These are phyloP conservation scores for Gaeumannomyces sp. DNA, from an alignment of 2,329 filamentous ascomycete species.

Conservation along the genomic window DNA sequence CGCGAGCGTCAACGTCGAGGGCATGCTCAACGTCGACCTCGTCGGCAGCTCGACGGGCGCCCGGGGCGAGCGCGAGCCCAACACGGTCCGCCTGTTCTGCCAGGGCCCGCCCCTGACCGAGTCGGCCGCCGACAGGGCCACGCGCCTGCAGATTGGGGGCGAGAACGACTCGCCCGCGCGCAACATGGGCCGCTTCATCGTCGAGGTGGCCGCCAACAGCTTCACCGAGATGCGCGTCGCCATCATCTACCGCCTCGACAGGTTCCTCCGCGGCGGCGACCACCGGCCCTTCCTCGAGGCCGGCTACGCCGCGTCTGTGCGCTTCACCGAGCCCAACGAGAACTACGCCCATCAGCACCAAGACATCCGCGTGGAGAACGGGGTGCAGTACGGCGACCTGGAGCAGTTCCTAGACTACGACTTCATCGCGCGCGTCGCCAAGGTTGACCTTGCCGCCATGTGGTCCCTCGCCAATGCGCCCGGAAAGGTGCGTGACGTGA, in stretches of 20 bases:
- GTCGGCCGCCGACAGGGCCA: slow-evolving; percentile 7
- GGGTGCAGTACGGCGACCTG: slow-evolving; percentile 48
- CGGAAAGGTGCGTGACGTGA: slow-evolving; percentile 41
- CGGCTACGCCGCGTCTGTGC: slow-evolving; percentile 44
- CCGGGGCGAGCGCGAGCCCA: slow-evolving; percentile 36
- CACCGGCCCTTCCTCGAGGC: slow-evolving; percentile 47
- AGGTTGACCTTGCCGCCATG: slow-evolving; percentile 47
- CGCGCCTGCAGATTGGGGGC: slow-evolving; percentile 33
- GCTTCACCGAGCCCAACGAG: slow-evolving; percentile 53
- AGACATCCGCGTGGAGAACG: slow-evolving; percentile 38
- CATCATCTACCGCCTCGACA: slow-evolving; percentile 49
- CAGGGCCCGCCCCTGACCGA: slow-evolving; percentile 13
- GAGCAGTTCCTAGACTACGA: slow-evolving; percentile 52
- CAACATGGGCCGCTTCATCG: slow-evolving; percentile 46
- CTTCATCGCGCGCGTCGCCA: slow-evolving; percentile 45
- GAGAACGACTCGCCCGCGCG: slow-evolving; percentile 39
- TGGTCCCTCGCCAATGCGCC: slow-evolving; percentile 49
- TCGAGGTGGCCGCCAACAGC: slow-evolving; percentile 44
- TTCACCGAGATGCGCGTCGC: slow-evolving; percentile 49
- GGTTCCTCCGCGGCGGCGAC: slow-evolving; percentile 51
- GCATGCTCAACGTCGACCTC: slow-evolving; percentile 53
- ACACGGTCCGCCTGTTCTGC: slow-evolving; percentile 47
- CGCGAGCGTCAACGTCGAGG: slow-evolving; percentile 46
- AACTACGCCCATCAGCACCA: slow-evolving; percentile 54
- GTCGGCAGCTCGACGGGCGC: slow-evolving; percentile 34